Conservation (phyloP, 208 protist genomes). For the Crithidia fasciculata region DNA sequence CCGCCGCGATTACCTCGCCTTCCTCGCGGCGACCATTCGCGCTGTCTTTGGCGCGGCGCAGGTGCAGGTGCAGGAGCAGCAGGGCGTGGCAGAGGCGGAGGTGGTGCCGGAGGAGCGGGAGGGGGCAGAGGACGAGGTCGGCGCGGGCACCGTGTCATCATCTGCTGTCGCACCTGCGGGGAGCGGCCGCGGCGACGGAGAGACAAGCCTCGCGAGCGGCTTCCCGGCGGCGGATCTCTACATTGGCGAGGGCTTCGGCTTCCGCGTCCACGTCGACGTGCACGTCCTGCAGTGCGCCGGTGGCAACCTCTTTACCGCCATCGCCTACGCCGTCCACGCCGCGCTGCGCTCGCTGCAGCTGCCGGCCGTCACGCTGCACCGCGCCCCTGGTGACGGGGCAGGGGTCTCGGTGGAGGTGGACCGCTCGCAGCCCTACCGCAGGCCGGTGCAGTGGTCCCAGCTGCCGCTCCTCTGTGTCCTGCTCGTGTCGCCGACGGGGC, state of each 20-base stretch:
- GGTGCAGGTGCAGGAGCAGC: constrained; percentile 60
- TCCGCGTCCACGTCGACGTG: constrained; percentile 82
- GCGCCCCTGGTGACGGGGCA: constrained; percentile 40
- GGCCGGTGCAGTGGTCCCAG: constrained; percentile 54
- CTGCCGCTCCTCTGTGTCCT: constrained; percentile 70
- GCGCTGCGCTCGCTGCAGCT: constrained; percentile 61
- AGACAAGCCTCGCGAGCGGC: constrained; percentile 22
- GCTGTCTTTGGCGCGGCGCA: constrained; percentile 69
- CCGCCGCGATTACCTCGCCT: constrained; percentile 63
- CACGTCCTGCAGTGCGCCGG: constrained; percentile 70
- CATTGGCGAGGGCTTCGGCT: constrained; percentile 80
- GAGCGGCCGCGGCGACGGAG: background rate
- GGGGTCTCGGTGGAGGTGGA: constrained; percentile 81
- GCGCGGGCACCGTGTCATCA: constrained; percentile 11
- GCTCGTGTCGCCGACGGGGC: constrained; percentile 70
- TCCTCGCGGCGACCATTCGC: constrained; percentile 58
- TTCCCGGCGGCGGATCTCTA: constrained; percentile 70
- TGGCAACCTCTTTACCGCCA: constrained; percentile 59
- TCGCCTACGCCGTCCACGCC: constrained; percentile 70
- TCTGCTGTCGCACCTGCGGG: background rate
- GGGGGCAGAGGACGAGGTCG: background rate
- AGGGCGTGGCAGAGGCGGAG: constrained; percentile 73
- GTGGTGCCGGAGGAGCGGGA: constrained; percentile 23
- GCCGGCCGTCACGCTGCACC: constrained; percentile 70
- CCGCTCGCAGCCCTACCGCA: constrained; percentile 53